A percentile compares a stretch with the other conserved stretches of the same genome.
Evolutionary conservation across 2,329 filamentous ascomycete genomes (phyloP).

Genomic region (Neocatenulostroma microsporum): DNA sequence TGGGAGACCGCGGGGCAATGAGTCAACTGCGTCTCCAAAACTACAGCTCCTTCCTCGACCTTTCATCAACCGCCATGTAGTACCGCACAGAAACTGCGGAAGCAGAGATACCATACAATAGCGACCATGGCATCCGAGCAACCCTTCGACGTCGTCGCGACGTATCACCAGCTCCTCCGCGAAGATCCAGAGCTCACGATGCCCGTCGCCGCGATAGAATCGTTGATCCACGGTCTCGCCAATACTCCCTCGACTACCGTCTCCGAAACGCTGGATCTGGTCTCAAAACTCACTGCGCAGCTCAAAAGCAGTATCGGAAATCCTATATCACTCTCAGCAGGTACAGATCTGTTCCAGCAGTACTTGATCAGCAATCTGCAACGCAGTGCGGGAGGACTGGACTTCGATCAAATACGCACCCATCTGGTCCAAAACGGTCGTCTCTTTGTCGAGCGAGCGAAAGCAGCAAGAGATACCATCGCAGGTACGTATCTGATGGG

Average conservation of each 20-base stretch:
- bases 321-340: constrained; percentile 83
- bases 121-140: constrained; percentile 1
- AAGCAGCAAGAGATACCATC: constrained; percentile 75
- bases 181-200: constrained; percentile 82
- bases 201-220: constrained; percentile 89
- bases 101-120: not conserved
- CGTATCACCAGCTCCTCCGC: constrained; percentile 56
- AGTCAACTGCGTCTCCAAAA: too few relatives aligned
- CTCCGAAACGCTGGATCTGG: constrained; percentile 83
- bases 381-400: constrained; percentile 42
- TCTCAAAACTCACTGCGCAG: constrained; percentile 66
- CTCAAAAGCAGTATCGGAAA: constrained; percentile 76
- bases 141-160: constrained; percentile 50
- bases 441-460: constrained; percentile 78
- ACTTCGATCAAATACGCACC: constrained; percentile 74
- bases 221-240: constrained; percentile 77
- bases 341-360: constrained; percentile 90
- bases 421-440: constrained; percentile 80
- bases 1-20: too few relatives aligned
- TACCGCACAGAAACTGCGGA: not conserved
- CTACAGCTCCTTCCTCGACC: too few relatives aligned
- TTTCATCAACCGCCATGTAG: constrained; percentile 2
- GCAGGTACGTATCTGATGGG: too few relatives aligned
- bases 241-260: constrained; percentile 75
- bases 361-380: constrained; percentile 73